Evolutionary conservation across 2,329 filamentous ascomycete species (phyloP).

Genomic region (Neofusicoccum kwambonambiense): DNA sequence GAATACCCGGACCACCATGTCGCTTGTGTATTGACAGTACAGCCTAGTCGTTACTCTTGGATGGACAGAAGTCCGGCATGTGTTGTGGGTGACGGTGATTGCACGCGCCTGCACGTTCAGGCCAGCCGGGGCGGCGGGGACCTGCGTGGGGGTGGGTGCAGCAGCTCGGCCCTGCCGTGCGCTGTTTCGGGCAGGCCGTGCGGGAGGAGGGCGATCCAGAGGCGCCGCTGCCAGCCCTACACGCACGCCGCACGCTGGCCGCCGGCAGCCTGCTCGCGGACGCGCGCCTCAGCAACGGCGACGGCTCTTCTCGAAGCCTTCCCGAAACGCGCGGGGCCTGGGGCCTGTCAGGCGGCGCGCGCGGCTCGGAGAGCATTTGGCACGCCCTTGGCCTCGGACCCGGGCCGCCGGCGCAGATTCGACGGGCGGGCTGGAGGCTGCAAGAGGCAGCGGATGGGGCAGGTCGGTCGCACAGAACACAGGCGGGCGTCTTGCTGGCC

Average conservation of each 20-base stretch:
- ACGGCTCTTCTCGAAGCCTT: constrained; percentile 12
- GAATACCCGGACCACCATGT: constrained; percentile 21
- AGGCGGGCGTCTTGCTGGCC: background rate
- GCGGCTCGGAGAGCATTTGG: too few relatives aligned
- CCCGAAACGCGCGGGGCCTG: background rate
- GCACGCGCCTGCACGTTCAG: background rate
- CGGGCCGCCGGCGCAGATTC: background rate
- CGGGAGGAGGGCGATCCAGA: background rate
- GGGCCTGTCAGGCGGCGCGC: background rate
- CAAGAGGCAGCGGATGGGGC: constrained; percentile 8
- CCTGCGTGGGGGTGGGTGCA: constrained; percentile 1
- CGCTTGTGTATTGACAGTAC: background rate
- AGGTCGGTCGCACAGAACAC: background rate
- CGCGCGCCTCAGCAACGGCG: background rate
- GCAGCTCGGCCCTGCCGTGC: background rate
- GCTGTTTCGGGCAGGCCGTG: background rate
- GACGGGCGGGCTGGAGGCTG: background rate
- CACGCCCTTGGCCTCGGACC: background rate
- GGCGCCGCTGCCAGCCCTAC: background rate
- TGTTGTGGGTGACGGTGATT: background rate
- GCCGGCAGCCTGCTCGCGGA: background rate
- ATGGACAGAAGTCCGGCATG: background rate
- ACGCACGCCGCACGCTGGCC: background rate
- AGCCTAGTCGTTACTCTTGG: too few relatives aligned
- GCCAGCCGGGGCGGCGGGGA: constrained; percentile 1